Evolutionary conservation across 78 protist species (phyloP).

Genomic region (Protostelium mycophagum): DNA sequence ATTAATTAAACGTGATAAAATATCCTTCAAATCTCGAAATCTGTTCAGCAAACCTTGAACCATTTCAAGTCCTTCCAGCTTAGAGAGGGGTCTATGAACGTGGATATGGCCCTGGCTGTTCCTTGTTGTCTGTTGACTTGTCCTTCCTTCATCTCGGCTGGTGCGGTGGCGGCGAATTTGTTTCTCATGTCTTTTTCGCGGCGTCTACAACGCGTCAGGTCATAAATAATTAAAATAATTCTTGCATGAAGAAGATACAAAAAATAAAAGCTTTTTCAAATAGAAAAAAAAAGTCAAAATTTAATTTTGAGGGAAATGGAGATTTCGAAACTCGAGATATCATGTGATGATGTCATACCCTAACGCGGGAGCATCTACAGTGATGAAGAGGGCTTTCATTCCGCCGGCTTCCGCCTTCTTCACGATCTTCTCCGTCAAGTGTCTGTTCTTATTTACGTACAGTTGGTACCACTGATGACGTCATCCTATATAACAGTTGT

Average conservation of each 20-base stretch:
- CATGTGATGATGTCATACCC: constrained; percentile 12
- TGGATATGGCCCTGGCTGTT: background rate
- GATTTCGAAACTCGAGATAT: background rate
- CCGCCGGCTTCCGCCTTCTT: constrained; percentile 55
- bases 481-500: background rate
- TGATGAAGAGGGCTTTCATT: constrained; percentile 43
- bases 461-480: constrained; percentile 64
- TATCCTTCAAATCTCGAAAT: too few species aligned
- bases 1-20: too few species aligned
- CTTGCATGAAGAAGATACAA: too few species aligned
- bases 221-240: background rate
- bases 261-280: too few species aligned
- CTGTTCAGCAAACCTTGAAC: too few species aligned
- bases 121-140: background rate
- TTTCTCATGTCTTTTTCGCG: background rate
- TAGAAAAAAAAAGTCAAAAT: too few species aligned
- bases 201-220: background rate
- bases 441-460: constrained; percentile 64
- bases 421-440: constrained; percentile 41
- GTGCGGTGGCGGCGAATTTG: background rate
- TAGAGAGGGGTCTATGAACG: constrained; percentile 39
- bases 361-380: constrained; percentile 72
- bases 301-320: too few species aligned
- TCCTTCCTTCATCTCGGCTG: background rate
- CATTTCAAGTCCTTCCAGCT: constrained; percentile 69